These are phyloP conservation scores for Stagonosporopsis vannaccii DNA, from an alignment of 2,329 filamentous ascomycete genomes.

Conservation along the genomic window DNA sequence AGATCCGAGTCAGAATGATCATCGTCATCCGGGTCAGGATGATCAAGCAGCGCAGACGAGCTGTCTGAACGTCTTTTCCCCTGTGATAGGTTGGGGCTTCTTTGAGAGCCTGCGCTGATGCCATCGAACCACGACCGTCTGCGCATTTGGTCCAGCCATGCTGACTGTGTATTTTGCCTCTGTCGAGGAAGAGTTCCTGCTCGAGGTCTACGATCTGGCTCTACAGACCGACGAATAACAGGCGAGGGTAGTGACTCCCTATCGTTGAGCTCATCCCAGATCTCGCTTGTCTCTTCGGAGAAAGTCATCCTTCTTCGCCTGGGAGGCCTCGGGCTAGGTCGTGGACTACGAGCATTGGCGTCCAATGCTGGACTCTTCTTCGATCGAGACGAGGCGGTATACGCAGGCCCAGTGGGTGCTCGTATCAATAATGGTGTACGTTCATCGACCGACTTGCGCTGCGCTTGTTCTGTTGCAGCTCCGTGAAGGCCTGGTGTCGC, in stretches of 20 bases:
- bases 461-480: conserved; percentile 34
- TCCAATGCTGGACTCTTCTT: conserved; percentile 37
- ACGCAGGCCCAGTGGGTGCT: conserved; percentile 43
- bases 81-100: conserved; percentile 35
- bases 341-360: conserved; percentile 29
- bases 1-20: conserved; percentile 41
- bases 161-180: conserved; percentile 39
- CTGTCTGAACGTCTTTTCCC: conserved; percentile 39
- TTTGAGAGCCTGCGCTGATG: conserved; percentile 28
- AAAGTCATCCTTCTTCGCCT: conserved; percentile 55
- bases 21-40: conserved; percentile 41
- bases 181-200: conserved; percentile 44
- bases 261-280: conserved; percentile 89
- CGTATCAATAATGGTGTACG: conserved; percentile 47
- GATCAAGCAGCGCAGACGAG: conserved; percentile 33
- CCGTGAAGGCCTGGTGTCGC: conserved; percentile 40
- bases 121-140: conserved; percentile 48
- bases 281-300: conserved; percentile 76
- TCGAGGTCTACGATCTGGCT: conserved; percentile 41
- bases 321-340: conserved; percentile 33
- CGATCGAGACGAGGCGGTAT: conserved; percentile 27
- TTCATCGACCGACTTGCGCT: conserved; percentile 40
- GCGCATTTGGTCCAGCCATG: conserved; percentile 45
- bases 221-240: conserved; percentile 35
- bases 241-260: conserved; percentile 40